Evolutionary conservation across 768 basidiomycete genomes (phyloP).

Genomic region (Psilocybe azurescens): DNA sequence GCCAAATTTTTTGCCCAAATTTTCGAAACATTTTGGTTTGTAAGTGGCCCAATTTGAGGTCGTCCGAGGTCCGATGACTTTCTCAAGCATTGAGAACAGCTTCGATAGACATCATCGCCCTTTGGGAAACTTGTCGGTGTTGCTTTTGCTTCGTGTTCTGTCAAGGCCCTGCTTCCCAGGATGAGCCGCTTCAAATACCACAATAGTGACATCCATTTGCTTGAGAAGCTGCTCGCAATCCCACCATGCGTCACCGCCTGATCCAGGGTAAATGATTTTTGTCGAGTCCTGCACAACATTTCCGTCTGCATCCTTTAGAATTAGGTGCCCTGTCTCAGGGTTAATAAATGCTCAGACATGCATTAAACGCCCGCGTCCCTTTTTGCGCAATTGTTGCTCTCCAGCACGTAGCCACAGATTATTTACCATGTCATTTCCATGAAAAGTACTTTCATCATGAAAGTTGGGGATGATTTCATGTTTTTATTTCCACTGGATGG

Average conservation of each 20-base stretch:
- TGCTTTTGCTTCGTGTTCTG: constrained; percentile 25
- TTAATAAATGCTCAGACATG: constrained; percentile 48
- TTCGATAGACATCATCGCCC: no score
- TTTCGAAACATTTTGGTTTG: constrained; percentile 7
- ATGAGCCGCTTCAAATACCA: constrained; percentile 39
- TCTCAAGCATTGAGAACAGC: constrained; percentile 36
- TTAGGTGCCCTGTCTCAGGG: constrained; percentile 35
- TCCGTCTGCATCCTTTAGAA: constrained; percentile 29
- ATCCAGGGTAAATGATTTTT: constrained; percentile 42
- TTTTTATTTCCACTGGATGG: background rate
- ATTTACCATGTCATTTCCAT: background rate
- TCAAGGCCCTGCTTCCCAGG: constrained; percentile 31
- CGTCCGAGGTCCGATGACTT: background rate
- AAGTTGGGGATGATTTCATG: background rate
- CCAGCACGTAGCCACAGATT: constrained; percentile 22
- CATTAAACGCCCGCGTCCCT: constrained; percentile 36
- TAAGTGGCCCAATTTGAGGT: background rate
- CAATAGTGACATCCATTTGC: constrained; percentile 38
- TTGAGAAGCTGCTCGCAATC: constrained; percentile 36
- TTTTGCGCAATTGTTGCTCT: constrained; percentile 35
- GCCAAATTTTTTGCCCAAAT: constrained; percentile 19
- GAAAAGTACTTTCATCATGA: background rate
- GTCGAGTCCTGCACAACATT: constrained; percentile 33
- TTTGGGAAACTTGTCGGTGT: no score
- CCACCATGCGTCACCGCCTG: no score